phyloP scores from a whole-genome alignment of 2,329 filamentous ascomycete species.

The Huntiella omanensis region DNA sequence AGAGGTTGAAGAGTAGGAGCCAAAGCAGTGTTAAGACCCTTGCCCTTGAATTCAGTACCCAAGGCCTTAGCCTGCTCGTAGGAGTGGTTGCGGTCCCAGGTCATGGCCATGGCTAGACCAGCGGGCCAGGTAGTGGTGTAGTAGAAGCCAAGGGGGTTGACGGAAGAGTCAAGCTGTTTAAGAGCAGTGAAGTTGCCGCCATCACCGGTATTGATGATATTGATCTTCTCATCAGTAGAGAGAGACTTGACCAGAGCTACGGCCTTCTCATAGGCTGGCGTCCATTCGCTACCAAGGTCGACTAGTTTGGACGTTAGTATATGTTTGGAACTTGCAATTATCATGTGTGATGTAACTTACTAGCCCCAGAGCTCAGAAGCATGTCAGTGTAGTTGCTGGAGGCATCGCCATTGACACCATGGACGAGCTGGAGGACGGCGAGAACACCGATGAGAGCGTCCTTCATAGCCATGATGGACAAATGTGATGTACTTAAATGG shows the following conservation, averaged over 20 bases:
- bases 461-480: constrained; percentile 8
- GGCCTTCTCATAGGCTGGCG: constrained; percentile 51
- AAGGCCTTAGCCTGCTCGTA: constrained; percentile 48
- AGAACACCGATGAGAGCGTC: constrained; percentile 4
- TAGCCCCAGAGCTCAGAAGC: constrained; percentile 12
- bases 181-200: constrained; percentile 56
- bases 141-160: constrained; percentile 41
- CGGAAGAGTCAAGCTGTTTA: constrained; percentile 39
- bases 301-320: constrained; percentile 7
- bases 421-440: constrained; percentile 11
- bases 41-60: constrained; percentile 48
- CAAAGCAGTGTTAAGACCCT: constrained; percentile 61
- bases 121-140: constrained; percentile 58
- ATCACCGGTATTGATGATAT: constrained; percentile 57
- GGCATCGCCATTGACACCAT: constrained; percentile 10
- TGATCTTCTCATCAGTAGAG: constrained; percentile 58
- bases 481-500: no score
- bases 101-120: constrained; percentile 58
- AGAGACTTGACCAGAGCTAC: constrained; percentile 47
- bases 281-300: constrained; percentile 30
- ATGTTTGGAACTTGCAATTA: background rate
- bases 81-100: constrained; percentile 63
- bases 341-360: constrained; percentile 4
- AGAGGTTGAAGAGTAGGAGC: constrained; percentile 19
- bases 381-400: constrained; percentile 13